Evolutionary conservation across 2,329 filamentous ascomycete species (phyloP), one percentile per base, ranked within the genome.

Genomic region (Fusarium tuaranense): DNA sequence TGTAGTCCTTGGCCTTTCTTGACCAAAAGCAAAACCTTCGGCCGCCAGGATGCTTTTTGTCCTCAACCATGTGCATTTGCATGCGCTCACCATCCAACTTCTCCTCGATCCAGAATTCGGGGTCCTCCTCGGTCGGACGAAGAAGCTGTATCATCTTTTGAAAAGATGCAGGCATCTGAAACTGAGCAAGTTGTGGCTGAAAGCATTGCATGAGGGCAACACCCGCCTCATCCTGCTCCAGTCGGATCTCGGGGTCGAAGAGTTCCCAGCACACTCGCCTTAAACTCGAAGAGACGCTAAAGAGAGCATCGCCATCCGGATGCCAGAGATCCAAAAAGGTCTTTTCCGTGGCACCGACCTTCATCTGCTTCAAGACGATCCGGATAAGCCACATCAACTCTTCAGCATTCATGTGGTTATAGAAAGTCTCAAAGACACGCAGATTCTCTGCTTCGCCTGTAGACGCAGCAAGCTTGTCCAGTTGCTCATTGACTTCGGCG

Each of bases 41-140:
- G 0, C 94, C 94, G 1, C 95, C 95, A 0, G 90, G 88, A 1
- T 91, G 85, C 1, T 82, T 83, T 5, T 91, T 85, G 75, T 98
- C 94, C 67, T 93, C 87, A 14, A 90, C 83, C 93, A 98, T 95
- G 82, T 99, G 97, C 81, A 99, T 88, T 82, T 99, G 97, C 92
- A 99, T 98, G 30, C 97, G 91, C 83, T 99, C 97, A 2, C 97
- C 97, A 76, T 99, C 97, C 10, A 99, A 87, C 83, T 99, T 99
- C 84, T 99, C 97, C 82, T 99, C 97, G 58, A 98, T 97, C 95
- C 95, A 98, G 80, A 97, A 99, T 10, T 93, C 91, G 0, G 88
- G 86, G 63, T 97, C 92, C 0, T 94, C 91, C 27, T 92, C 89
- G 0, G 90, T 92, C 0, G 89, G 87, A 3, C 90, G 89, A 83